These are phyloP conservation scores for Phalaenopsis hybrid DNA, from an alignment of 116 monocot genomes.

Conservation along the genomic window DNA sequence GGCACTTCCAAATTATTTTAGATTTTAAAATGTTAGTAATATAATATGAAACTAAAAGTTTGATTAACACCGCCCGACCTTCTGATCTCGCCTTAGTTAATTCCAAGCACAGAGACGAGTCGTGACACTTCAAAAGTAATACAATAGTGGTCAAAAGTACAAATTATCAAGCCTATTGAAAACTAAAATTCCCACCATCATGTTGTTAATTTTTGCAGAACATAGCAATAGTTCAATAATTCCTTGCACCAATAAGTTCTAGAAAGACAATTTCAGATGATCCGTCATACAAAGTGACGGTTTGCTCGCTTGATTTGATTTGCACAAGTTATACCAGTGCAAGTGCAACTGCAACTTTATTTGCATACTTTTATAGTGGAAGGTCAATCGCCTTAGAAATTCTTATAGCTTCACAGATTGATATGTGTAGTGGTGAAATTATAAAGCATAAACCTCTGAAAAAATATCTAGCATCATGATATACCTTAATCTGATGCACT, in stretches of 20 bases:
- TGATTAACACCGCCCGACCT: too few relatives aligned
- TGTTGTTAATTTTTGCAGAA: not conserved
- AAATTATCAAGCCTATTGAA: not conserved
- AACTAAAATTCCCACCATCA: not conserved
- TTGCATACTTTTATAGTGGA: not conserved
- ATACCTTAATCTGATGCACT: conserved; percentile 96
- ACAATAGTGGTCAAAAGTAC: not conserved
- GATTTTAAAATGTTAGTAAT: too few relatives aligned
- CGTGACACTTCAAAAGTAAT: not conserved
- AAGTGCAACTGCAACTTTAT: not conserved
- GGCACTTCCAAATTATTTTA: too few relatives aligned
- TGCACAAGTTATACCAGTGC: not conserved
- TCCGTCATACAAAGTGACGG: not conserved
- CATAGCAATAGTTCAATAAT: not conserved
- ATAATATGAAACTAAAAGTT: too few relatives aligned
- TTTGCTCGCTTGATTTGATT: not conserved
- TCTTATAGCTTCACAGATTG: not conserved
- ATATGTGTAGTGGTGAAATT: not conserved
- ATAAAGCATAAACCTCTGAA: not conserved
- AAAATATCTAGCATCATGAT: not conserved
- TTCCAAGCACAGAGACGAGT: too few relatives aligned
- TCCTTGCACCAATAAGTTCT: not conserved
- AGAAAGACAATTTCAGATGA: not conserved
- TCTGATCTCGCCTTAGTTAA: too few relatives aligned
- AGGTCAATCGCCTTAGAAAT: not conserved